Evolutionary conservation across 345 rosid genomes (phyloP), one percentile per base, ranked within the genome.

Genomic region (Jatropha curcas): DNA sequence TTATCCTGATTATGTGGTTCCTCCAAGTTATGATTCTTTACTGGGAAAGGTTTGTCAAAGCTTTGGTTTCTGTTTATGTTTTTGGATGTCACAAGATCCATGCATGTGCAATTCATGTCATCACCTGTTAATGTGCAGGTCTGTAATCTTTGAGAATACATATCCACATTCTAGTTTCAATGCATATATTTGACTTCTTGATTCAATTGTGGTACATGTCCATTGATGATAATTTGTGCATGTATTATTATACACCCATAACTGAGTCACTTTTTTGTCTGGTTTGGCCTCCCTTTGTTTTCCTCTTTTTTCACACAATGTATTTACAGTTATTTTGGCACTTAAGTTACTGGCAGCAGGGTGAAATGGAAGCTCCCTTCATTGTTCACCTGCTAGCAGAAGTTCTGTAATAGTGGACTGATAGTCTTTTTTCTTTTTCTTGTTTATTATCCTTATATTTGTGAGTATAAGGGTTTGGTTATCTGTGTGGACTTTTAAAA

Each of bases 11-110:
- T 95, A 92, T 65, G 92, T 92, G 73, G 99, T 95, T 81, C 99
- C 99, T 67, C 99, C 99, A 57, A 95, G 97, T 85, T 95, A 95
- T 77, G 99, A 95, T 85, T 95, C 99, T 64, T 83, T 95, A 59
- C 94, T 95, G 33, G 99, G 96, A 74, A 95, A 95, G 99, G 99
- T 95, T 79, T 74, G 87, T 78, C 53, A 27, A 70, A 58, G 28
- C 53, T 33, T 39, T 34, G 28, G 22, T 60, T 20, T 64, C 28
- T 51, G 33, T 35, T 61, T 68, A 68, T 37, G 43, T 50, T 35
- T 53, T 35, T n/a, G 43, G 65, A 31, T 35, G 34, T 41, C 56
- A 51, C 11, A 55, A 64, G 45, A 33, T 31, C 28, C 55, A 7
- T 56, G 33, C 14, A 25, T 16, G 7, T 22, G 20, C 43, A 1